Conservation (phyloP, 2,329 filamentous ascomycete species). For the Lachnellula hyalina region DNA sequence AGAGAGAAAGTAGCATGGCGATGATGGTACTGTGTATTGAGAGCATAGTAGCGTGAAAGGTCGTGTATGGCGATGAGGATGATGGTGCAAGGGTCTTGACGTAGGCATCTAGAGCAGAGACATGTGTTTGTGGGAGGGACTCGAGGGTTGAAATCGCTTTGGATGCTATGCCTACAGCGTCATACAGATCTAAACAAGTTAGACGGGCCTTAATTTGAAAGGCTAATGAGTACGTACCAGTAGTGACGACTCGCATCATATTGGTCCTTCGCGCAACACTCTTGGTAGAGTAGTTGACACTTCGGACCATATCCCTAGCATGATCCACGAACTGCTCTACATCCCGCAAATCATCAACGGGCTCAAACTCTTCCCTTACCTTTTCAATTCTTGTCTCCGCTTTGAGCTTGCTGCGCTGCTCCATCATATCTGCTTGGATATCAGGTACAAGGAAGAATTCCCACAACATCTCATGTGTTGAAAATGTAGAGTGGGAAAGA, state of each 20-base stretch:
- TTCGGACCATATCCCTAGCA: slow-evolving; percentile 81
- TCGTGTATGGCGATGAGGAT: slow-evolving; percentile 66
- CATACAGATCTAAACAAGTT: slow-evolving; percentile 56
- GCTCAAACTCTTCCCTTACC: slow-evolving; percentile 82
- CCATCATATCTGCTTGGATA: slow-evolving; percentile 83
- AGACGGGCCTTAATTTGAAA: slow-evolving; percentile 22
- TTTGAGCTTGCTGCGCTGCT: slow-evolving; percentile 81
- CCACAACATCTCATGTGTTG: slow-evolving; percentile 96
- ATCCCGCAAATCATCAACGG: slow-evolving; percentile 76
- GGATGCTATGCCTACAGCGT: slow-evolving; percentile 54
- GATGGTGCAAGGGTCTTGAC: slow-evolving; percentile 58
- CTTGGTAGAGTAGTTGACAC: slow-evolving; percentile 77
- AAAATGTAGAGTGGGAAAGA: slow-evolving; percentile 83
- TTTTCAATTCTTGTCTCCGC: slow-evolving; percentile 77
- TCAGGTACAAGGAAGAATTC: slow-evolving; percentile 98
- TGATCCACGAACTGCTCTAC: slow-evolving; percentile 91
- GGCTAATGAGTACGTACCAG: slow-evolving; percentile 42
- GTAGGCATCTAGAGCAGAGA: slow-evolving; percentile 68
- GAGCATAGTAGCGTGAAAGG: slow-evolving; percentile 70
- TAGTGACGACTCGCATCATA: slow-evolving; percentile 58
- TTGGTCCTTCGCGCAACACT: slow-evolving; percentile 77
- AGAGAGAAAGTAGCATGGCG: slow-evolving; percentile 73
- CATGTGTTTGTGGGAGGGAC: slow-evolving; percentile 65
- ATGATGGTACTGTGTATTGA: slow-evolving; percentile 80
- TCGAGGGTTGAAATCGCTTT: slow-evolving; percentile 49